A percentile compares a stretch with the other conserved stretches of the same genome.
Conservation (phyloP, 352 stramenopile species). For the Phytophthora aleatoria region DNA sequence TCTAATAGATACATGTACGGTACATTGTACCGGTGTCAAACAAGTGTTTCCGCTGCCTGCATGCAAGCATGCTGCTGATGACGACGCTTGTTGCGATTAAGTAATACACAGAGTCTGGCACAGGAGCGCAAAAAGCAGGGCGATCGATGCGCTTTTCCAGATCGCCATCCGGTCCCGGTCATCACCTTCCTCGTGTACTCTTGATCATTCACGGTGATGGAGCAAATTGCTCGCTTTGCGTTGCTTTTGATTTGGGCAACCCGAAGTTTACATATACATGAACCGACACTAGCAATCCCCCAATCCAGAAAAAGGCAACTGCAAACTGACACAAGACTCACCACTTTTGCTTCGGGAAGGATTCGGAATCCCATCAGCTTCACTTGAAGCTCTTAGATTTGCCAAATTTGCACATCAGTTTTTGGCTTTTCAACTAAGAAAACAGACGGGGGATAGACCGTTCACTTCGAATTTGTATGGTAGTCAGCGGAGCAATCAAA, state of each 20-base stretch:
- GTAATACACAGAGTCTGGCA: slow-evolving; percentile 19
- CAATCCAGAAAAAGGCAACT: slow-evolving; percentile 8
- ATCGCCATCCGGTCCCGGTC: slow-evolving; percentile 23
- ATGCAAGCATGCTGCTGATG: slow-evolving; percentile 35
- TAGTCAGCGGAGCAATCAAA: slow-evolving; percentile 25
- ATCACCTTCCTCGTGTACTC: slow-evolving; percentile 22
- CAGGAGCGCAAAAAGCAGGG: not conserved
- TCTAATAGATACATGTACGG: too few relatives aligned
- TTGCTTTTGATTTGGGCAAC: not conserved
- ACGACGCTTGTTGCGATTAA: slow-evolving; percentile 21
- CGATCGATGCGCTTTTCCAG: slow-evolving; percentile 16
- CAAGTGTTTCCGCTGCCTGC: slow-evolving; percentile 11
- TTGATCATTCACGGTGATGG: not conserved
- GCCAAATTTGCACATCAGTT: slow-evolving; percentile 3
- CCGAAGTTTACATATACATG: not conserved
- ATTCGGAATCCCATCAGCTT: slow-evolving; percentile 22
- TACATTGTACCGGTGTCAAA: slow-evolving; percentile 8
- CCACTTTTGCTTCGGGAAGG: slow-evolving; percentile 11
- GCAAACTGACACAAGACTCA: slow-evolving; percentile 6
- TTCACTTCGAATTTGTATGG: slow-evolving; percentile 23
- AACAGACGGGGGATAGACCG: not conserved
- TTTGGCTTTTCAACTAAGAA: not conserved
- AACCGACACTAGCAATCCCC: slow-evolving; percentile 8
- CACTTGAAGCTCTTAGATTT: not conserved
- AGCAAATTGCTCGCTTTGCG: not conserved